A percentile compares a stretch with the other conserved stretches of the same genome.
phyloP scores from a whole-genome alignment of 805 yeast species.

The Suhomyces prunicola region DNA sequence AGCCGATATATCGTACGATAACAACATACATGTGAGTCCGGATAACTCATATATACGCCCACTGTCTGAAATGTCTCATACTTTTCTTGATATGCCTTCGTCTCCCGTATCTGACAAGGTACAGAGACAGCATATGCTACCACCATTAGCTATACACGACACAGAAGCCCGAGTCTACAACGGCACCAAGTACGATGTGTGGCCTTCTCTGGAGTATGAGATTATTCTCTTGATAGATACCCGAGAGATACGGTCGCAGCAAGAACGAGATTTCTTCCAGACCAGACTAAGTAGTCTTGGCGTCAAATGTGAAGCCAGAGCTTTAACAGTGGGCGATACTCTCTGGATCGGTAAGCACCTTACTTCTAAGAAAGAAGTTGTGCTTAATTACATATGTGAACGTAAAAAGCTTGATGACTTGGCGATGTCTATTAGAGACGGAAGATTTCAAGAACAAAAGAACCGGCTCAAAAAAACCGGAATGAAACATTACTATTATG shows the following conservation, averaged over 20 bases:
- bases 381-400: slow-evolving; percentile 82
- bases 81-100: neutral
- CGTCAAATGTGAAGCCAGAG: slow-evolving; percentile 48
- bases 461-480: slow-evolving; percentile 68
- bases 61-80: neutral
- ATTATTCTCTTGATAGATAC: slow-evolving; percentile 69
- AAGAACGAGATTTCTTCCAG: slow-evolving; percentile 68
- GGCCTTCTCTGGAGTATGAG: slow-evolving; percentile 63
- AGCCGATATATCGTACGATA: slow-evolving; percentile 32
- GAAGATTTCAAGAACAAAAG: slow-evolving; percentile 86
- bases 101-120: neutral
- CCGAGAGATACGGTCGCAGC: slow-evolving; percentile 70
- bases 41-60: slow-evolving; percentile 10
- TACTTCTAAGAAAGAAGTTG: slow-evolving; percentile 55
- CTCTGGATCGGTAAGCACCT: slow-evolving; percentile 81
- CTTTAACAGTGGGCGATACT: slow-evolving; percentile 82
- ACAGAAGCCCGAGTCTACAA: slow-evolving; percentile 15
- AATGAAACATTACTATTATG: slow-evolving; percentile 62
- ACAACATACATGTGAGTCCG: slow-evolving; percentile 29
- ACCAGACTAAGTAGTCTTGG: slow-evolving; percentile 49
- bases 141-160: slow-evolving; percentile 19
- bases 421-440: slow-evolving; percentile 78
- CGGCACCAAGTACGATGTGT: slow-evolving; percentile 42
- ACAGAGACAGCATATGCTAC: neutral
- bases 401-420: slow-evolving; percentile 88